Evolutionary conservation across 2,329 filamentous ascomycete genomes (phyloP).

Genomic region (Cyphellophora attinorum): DNA sequence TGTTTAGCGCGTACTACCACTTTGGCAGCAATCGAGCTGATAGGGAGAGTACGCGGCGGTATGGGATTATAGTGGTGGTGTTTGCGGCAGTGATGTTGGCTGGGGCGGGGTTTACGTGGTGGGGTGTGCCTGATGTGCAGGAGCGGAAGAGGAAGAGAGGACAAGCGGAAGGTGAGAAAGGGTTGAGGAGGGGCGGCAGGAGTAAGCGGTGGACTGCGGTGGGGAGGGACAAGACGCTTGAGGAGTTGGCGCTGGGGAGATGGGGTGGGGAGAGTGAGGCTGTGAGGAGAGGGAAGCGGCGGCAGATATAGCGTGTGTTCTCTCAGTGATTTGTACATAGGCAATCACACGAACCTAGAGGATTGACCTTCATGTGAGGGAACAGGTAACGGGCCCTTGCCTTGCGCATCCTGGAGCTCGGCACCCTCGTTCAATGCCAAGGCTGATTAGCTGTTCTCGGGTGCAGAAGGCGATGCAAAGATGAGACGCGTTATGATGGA

Average conservation of each 20-base stretch:
- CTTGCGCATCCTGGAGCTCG: too few species aligned
- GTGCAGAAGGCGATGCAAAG: too few species aligned
- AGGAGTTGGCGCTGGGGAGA: slow-evolving; percentile 29
- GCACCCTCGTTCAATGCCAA: too few species aligned
- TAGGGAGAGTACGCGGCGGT: slow-evolving; percentile 24
- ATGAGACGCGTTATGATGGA: too few species aligned
- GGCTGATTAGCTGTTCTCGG: too few species aligned
- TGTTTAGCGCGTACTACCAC: slow-evolving; percentile 30
- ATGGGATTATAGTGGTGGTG: slow-evolving; percentile 30
- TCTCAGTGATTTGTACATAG: too few species aligned
- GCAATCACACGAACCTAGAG: too few species aligned
- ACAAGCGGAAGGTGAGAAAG: slow-evolving; percentile 7
- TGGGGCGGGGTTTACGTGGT: slow-evolving; percentile 30
- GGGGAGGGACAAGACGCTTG: slow-evolving; percentile 28
- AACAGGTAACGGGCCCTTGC: too few species aligned
- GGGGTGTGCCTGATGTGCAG: slow-evolving; percentile 31
- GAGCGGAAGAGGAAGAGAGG: too few species aligned
- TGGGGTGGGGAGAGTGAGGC: slow-evolving; percentile 25
- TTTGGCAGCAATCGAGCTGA: slow-evolving; percentile 26
- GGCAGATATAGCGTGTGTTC: slow-evolving; percentile 2
- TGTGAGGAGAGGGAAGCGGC: background rate
- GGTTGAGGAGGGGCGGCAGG: slow-evolving; percentile 19
- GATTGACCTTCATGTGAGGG: too few species aligned
- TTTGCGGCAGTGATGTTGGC: slow-evolving; percentile 33
- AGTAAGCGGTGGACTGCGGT: slow-evolving; percentile 20